Evolutionary conservation across 257 asterid genomes (phyloP).

Genomic region (Solanum lignicaule): DNA sequence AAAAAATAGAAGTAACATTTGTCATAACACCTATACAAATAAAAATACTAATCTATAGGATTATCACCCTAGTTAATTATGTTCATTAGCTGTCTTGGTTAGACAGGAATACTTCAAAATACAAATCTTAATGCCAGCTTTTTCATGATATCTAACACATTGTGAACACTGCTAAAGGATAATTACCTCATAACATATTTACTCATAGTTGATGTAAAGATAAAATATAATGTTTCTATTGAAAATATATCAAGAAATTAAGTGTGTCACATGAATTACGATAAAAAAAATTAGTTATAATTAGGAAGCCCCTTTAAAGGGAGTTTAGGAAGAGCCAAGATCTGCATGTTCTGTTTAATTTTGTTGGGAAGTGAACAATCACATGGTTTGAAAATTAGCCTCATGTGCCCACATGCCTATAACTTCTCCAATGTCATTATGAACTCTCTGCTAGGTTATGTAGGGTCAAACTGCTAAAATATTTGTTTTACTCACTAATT

Average conservation of each 20-base stretch:
- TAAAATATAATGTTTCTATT: neutral
- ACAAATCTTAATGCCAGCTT: conserved; percentile 28
- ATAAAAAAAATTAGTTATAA: neutral
- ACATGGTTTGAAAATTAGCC: conserved; percentile 48
- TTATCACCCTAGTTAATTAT: neutral
- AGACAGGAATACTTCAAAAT: conserved; percentile 5
- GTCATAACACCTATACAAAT: neutral
- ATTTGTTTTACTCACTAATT: conserved; percentile 17
- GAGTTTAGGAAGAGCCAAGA: conserved; percentile 9
- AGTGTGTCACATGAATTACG: neutral
- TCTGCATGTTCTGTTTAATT: conserved; percentile 13
- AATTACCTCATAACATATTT: neutral
- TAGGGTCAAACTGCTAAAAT: conserved; percentile 15
- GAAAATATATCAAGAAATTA: accelerated
- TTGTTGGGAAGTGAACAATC: conserved; percentile 27
- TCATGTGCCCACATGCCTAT: conserved; percentile 71
- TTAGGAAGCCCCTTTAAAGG: conserved; percentile 5
- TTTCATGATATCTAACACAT: conserved; percentile 18
- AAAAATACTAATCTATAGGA: neutral
- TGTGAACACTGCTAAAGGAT: conserved; percentile 15
- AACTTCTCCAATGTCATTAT: conserved; percentile 38
- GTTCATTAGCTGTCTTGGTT: conserved; percentile 15
- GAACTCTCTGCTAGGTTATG: conserved; percentile 3
- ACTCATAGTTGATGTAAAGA: neutral
- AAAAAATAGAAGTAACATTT: neutral